Conservation (phyloP, 345 rosid genomes). For the Acer saccharum region DNA sequence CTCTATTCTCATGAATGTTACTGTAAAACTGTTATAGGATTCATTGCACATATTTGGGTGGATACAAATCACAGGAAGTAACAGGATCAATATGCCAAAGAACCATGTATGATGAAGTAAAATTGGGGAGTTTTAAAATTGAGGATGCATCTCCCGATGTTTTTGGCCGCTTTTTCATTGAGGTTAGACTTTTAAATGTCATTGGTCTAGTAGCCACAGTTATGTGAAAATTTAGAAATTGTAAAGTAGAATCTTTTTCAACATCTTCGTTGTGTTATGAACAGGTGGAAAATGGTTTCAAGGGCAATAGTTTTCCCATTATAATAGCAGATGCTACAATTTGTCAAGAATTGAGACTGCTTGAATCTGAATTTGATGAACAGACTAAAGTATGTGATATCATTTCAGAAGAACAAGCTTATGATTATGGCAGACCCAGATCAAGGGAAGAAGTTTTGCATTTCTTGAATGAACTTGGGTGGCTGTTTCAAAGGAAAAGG, state of each 20-base stretch:
- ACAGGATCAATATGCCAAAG: constrained; percentile 32
- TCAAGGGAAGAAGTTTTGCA: constrained; percentile 69
- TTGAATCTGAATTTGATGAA: constrained; percentile 65
- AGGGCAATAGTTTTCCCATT: constrained; percentile 78
- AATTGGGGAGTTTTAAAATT: constrained; percentile 51
- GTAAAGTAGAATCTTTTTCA: not conserved
- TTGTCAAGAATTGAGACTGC: constrained; percentile 76
- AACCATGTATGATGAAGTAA: constrained; percentile 56
- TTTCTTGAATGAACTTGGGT: constrained; percentile 90
- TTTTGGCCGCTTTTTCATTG: constrained; percentile 83
- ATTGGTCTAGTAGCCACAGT: not conserved
- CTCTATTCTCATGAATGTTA: constrained; percentile 12
- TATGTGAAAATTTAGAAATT: constrained; percentile 11
- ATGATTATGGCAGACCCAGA: constrained; percentile 42
- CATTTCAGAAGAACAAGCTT: constrained; percentile 46
- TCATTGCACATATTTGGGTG: constrained; percentile 65
- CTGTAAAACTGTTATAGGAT: constrained; percentile 42
- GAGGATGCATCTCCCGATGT: constrained; percentile 35
- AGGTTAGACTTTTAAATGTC: constrained; percentile 48
- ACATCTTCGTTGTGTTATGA: constrained; percentile 13
- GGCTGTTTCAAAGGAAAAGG: constrained; percentile 77
- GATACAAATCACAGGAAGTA: constrained; percentile 58
- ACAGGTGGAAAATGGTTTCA: constrained; percentile 91
- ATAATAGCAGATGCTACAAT: constrained; percentile 78
- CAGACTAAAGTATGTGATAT: constrained; percentile 35